A percentile compares a stretch with the other conserved stretches of the same genome.
Evolutionary conservation across 345 rosid genomes (phyloP).

Genomic region (Odontarrhena argentea): DNA sequence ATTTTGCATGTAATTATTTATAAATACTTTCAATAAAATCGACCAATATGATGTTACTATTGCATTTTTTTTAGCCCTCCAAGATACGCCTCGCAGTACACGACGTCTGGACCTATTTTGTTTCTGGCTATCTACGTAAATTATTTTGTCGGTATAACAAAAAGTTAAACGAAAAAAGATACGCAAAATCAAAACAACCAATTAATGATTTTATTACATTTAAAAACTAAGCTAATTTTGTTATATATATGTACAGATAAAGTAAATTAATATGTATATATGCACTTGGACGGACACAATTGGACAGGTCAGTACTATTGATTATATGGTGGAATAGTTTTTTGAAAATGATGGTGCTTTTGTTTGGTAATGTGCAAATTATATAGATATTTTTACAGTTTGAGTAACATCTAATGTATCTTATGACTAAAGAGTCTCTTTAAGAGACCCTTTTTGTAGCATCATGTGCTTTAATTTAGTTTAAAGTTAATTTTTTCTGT

Average conservation of each 20-base stretch:
- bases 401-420: no score
- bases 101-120: conserved; percentile 3
- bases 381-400: no score
- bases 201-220: background rate
- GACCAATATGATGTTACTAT: background rate
- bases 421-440: no score
- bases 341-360: background rate
- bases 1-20: no score
- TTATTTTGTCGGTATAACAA: background rate
- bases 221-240: background rate
- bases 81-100: background rate
- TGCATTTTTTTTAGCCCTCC: background rate
- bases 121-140: background rate
- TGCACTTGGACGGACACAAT: background rate
- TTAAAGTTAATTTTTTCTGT: no score
- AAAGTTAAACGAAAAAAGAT: background rate
- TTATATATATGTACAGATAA: background rate
- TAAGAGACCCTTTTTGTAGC: no score
- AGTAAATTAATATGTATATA: background rate
- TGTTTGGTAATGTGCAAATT: conserved; percentile 5
- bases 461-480: no score
- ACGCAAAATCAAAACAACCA: no score
- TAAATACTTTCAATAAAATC: no score
- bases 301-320: background rate
- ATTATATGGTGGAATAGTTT: background rate